Conservation (phyloP, 2,329 filamentous ascomycete genomes). For the Colletotrichum sp. region DNA sequence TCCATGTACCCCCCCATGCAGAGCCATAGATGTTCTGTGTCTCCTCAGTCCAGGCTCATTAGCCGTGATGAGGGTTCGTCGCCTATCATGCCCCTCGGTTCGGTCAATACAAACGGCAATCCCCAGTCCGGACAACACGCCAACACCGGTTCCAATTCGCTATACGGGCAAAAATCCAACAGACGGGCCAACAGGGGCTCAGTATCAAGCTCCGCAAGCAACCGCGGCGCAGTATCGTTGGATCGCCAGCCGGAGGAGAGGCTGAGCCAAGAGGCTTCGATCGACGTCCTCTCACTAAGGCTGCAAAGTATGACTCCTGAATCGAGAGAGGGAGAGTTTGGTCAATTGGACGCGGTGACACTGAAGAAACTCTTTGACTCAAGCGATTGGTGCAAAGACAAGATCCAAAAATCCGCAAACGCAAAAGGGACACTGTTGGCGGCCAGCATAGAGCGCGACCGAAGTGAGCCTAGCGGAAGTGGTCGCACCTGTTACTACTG, state of each 20-base stretch:
- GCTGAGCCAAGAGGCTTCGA: fast-evolving
- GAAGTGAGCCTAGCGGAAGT: not conserved
- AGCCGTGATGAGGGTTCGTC: not conserved
- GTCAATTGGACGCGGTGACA: not conserved
- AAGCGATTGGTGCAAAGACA: not conserved
- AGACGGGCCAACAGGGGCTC: not conserved
- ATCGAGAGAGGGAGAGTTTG: not conserved
- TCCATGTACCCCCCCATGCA: not conserved
- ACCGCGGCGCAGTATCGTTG: not conserved
- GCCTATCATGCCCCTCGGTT: fast-evolving
- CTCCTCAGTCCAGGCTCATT: not conserved
- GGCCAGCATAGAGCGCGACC: not conserved
- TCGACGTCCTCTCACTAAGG: not conserved
- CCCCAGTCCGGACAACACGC: not conserved
- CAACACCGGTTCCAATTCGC: not conserved
- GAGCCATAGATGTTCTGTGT: not conserved
- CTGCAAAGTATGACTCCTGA: not conserved
- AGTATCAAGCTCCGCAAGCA: not conserved
- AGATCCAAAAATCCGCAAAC: not conserved
- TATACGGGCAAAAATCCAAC: not conserved
- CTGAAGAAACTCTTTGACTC: not conserved
- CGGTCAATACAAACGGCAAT: not conserved
- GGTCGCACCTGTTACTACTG: not conserved
- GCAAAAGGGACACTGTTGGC: fast-evolving
- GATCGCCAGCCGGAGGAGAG: not conserved